Conservation (phyloP, 306 rosid genomes). For the Medicago truncatula region DNA sequence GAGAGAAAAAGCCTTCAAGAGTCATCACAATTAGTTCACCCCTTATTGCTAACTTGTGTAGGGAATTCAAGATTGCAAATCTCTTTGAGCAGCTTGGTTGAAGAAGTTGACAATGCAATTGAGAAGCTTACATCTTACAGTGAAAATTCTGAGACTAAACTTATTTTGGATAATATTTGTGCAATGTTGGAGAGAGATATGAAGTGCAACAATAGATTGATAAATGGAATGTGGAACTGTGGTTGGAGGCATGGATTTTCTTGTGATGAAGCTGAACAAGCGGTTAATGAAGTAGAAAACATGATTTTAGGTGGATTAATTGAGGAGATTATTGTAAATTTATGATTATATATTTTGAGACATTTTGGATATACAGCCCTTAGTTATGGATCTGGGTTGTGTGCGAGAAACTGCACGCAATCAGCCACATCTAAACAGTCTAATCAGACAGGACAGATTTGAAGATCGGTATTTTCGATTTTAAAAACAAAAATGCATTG, state of each 20-base stretch:
- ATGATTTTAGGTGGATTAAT: constrained; percentile 65
- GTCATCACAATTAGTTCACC: constrained; percentile 53
- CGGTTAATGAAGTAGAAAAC: constrained; percentile 65
- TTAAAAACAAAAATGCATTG: background rate
- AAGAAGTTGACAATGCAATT: constrained; percentile 58
- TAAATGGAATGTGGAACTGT: constrained; percentile 73
- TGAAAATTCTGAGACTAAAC: constrained; percentile 44
- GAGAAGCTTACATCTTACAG: constrained; percentile 56
- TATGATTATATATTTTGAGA: constrained; percentile 41
- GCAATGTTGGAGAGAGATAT: constrained; percentile 76
- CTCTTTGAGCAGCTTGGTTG: constrained; percentile 60
- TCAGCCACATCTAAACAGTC: background rate
- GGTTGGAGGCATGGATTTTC: constrained; percentile 81
- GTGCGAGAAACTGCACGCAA: background rate
- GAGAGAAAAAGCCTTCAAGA: constrained; percentile 54
- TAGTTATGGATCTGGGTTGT: background rate
- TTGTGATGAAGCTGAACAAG: constrained; percentile 71
- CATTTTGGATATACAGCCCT: constrained; percentile 34
- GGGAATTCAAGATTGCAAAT: constrained; percentile 51
- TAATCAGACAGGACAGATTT: background rate
- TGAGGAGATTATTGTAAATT: constrained; percentile 70
- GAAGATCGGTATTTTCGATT: background rate
- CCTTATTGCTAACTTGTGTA: constrained; percentile 45
- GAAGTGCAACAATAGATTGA: constrained; percentile 58
- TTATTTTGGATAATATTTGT: constrained; percentile 50